Evolutionary conservation across 2,329 filamentous ascomycete species (phyloP), one percentile per base, ranked within the genome.

Genomic region (Lojkania enalia): DNA sequence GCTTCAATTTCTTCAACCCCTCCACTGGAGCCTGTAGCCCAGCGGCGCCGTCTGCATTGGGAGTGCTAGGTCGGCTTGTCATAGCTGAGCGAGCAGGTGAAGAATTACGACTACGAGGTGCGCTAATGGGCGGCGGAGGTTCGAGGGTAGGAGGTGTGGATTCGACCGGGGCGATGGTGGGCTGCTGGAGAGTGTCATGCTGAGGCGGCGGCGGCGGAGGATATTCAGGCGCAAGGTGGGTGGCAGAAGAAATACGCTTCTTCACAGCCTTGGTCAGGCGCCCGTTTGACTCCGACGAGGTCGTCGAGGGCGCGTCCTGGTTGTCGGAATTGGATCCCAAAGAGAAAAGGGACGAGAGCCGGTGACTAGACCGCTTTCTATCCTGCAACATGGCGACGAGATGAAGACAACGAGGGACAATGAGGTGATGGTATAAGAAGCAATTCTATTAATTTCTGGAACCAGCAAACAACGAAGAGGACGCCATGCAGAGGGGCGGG

Each of bases 271-370:
- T 64, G 46, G 51, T 54, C 36, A 67, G 55, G 14, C 60, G 57
- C 39, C 55, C 48, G 43, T 46, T 60, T 5, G 64, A 60, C n/a
- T 65, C 57, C 13, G 63, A 65, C 2, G 63, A 57, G 6, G 57
- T 44, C 13, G 48, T 39, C 18, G 64, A 58, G n/a, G 39, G 48
- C 23, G 51, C 51, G 13, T 52, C 52, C 15, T 38, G 39, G 13
- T 54, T 40, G 16, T 58, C 57, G 35, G 55, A 52, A 19, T 16
- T 19, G 11, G 58, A 58, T 13, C 54, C 54, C 30, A 55, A 40
- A 11, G 58, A 64, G 45, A 70, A 66, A 20, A 69, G 44, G 32
- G 64, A 66, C 39, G 65, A 69, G 42, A 70, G 58, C 48, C 66
- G 50, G 35, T 54, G 54, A 51, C 51, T 60, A n/a, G 64, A 55